Base-by-base conservation (phyloP, 305 asterid genomes). In the Rubia peregrina region DNA sequence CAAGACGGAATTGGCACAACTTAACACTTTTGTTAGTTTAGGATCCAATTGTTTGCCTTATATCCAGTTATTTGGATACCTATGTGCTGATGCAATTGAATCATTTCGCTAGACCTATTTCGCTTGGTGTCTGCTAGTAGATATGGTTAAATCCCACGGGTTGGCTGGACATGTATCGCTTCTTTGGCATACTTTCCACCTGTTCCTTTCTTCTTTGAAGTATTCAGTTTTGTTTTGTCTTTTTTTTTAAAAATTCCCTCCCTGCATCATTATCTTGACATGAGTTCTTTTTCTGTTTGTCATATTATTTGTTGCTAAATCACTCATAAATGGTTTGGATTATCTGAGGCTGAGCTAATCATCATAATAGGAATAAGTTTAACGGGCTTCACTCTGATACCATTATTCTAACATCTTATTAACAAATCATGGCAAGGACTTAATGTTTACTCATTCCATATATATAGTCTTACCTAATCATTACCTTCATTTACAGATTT, bases 401-500 rank as follows among this genome's bases (percentile, higher is more conserved):
- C 49, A 44, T 46, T 9, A 1, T 19, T 62, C 19, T 57, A 44
- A 67, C 19, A 17, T 13, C 8, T 17, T 19, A n/a, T 59, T 1
- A 12, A 44, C 61, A 59, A 19, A 13, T 43, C 33, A 40, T 4
- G 61, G 6, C 13, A 22, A 16, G 56, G 46, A 26, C 56, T 38
- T 38, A 4, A 69, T 61, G 40, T n/a, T n/a, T 38, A 43, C 38
- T 6, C 44, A 44, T 51, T 51, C 19, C 41, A n/a, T 49, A 51
- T 49, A 51, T 51, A 19, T 19, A 17, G 57, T 51, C 66, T 43
- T 71, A 59, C 19, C 69, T 69, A 56, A 66, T 67, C 16, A 62
- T 64, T 21, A 62, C 73, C 78, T 68, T 75, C 55, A 12, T 46
- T 40, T 73, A 73, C 89, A 93, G 98, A 94, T 94, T 84, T 91